Evolutionary conservation across 306 rosid species (phyloP), one percentile per base, ranked within the genome.

Genomic region (Vachellia pachyceras): DNA sequence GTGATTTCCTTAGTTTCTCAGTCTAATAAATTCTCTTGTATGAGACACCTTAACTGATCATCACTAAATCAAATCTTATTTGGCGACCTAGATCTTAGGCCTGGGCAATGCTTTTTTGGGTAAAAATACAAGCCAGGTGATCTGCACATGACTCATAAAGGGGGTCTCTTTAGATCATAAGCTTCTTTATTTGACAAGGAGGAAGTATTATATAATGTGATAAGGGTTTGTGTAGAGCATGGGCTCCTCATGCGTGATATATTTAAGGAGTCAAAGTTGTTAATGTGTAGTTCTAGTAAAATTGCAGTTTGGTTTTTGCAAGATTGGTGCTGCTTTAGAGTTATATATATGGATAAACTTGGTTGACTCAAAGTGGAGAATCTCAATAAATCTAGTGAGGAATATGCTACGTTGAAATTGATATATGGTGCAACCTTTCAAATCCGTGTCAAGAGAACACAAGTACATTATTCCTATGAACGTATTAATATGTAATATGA

Each of bases 201-300:
- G 33, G 67, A 37, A 23, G 77, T 45, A 39, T 50, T 73, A 47
- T 70, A 18, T 47, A 46, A 42, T 54, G 13, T 75, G 70, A 20
- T 17, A 35, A 52, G 35, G 79, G 49, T 72, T 71, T 71, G 22
- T 61, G 64, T 40, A 35, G 46, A 45, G 72, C 55, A 76, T 77
- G 42, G 52, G 45, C 49, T 77, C 18, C 17, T 1, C 7, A 40
- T 73, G 73, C 57, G 52, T 79, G 70, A 64, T 84, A 41, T 64
- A 69, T 71, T 55, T 22, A 72, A 64, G 77, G 64, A 70, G 66
- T 58, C 40, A 25, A 69, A 84, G 36, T 75, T 69, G 71, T 39
- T 69, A 40, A 60, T 71, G 10, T 80, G 46, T 70, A 49, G 54
- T 80, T 84, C 79, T 84, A 71, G 82, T 64, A 64, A 76, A 71